Evolutionary conservation across 1,139 yeast species (phyloP).

Genomic region (Starmera stellimalicola): DNA sequence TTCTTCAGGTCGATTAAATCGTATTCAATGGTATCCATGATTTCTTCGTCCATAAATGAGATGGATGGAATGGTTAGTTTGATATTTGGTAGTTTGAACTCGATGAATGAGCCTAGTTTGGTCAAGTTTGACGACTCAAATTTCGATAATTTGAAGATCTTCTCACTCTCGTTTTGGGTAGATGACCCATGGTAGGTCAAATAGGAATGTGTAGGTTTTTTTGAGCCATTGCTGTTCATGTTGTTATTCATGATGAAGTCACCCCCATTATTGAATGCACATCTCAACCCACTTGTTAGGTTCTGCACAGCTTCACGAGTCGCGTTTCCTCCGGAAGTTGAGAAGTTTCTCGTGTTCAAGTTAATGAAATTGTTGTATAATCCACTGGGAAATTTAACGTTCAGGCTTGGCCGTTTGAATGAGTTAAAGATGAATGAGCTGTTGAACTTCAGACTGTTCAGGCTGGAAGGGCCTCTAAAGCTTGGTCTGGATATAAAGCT

Average conservation of each 20-base stretch:
- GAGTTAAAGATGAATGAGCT: constrained; percentile 3
- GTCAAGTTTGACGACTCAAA: constrained; percentile 22
- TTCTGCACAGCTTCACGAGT: constrained; percentile 31
- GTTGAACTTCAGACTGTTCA: background rate
- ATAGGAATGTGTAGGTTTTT: constrained; percentile 5
- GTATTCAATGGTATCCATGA: constrained; percentile 29
- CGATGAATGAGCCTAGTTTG: constrained; percentile 41
- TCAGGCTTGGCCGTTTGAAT: constrained; percentile 11
- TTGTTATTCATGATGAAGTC: constrained; percentile 13
- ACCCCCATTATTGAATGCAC: constrained; percentile 22
- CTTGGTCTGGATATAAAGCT: constrained; percentile 1
- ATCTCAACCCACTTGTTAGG: constrained; percentile 27
- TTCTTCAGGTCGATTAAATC: constrained; percentile 18
- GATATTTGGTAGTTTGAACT: constrained; percentile 35
- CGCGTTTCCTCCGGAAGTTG: constrained; percentile 15
- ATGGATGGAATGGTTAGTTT: constrained; percentile 35
- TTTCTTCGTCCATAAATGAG: constrained; percentile 39
- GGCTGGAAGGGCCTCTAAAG: background rate
- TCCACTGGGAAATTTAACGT: constrained; percentile 11
- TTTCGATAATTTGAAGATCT: constrained; percentile 17
- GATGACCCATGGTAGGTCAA: constrained; percentile 25
- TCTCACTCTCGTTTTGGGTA: constrained; percentile 24
- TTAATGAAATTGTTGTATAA: constrained; percentile 16
- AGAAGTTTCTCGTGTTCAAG: constrained; percentile 15
- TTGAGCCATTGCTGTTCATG: constrained; percentile 7